A percentile compares a stretch with the other conserved stretches of the same genome.
Evolutionary conservation across 257 asterid genomes (phyloP).

Genomic region (Mitragyna speciosa): DNA sequence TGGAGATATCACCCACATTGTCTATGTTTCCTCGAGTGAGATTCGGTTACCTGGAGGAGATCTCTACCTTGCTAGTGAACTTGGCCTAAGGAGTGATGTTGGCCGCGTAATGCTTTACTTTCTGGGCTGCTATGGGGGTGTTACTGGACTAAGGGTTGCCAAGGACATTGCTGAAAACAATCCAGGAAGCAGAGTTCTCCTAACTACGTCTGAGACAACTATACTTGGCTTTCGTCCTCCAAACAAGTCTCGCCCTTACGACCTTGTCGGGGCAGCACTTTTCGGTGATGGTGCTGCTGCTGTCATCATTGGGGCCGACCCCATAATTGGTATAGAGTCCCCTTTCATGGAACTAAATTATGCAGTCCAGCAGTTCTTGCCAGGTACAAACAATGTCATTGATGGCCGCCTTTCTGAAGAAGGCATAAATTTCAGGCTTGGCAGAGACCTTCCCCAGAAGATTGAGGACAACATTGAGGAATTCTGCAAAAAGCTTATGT

Average conservation of each 20-base stretch:
- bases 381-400: conserved; percentile 57
- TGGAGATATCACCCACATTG: conserved; percentile 75
- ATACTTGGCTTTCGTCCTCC: conserved; percentile 91
- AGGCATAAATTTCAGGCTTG: conserved; percentile 78
- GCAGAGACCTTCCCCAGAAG: conserved; percentile 75
- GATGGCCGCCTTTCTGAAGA: conserved; percentile 80
- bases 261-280: conserved; percentile 86
- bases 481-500: conserved; percentile 63
- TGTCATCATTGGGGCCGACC: conserved; percentile 61
- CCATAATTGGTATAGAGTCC: conserved; percentile 41
- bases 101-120: conserved; percentile 85
- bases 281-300: conserved; percentile 95
- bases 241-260: conserved; percentile 69
- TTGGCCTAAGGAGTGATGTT: conserved; percentile 62
- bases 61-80: conserved; percentile 68
- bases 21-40: conserved; percentile 87
- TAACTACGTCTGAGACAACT: conserved; percentile 84
- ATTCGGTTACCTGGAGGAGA: conserved; percentile 96
- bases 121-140: conserved; percentile 93
- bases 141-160: conserved; percentile 85
- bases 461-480: conserved; percentile 78
- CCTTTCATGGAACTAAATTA: conserved; percentile 66
- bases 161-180: conserved; percentile 94
- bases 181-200: conserved; percentile 78
- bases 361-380: conserved; percentile 78